Conservation (phyloP, 2,329 filamentous ascomycete species). For the Myriosclerotinia duriaeana region DNA sequence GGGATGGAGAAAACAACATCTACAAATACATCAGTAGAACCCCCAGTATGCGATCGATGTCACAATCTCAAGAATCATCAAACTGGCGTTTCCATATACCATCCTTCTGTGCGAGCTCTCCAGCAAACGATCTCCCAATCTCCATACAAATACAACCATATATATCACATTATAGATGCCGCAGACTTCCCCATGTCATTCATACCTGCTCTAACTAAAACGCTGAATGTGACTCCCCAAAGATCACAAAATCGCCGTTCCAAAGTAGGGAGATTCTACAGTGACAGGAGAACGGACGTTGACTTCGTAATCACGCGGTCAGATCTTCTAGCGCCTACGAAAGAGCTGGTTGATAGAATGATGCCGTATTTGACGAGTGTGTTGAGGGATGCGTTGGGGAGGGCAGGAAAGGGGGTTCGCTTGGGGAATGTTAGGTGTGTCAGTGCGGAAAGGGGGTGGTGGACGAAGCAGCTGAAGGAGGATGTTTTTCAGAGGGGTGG, state of each 20-base stretch:
- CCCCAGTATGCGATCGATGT: constrained; percentile 81
- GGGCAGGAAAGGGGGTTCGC: constrained; percentile 66
- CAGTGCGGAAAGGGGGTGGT: constrained; percentile 84
- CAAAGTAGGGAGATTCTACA: constrained; percentile 61
- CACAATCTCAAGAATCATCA: constrained; percentile 78
- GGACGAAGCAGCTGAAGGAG: constrained; percentile 82
- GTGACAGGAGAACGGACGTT: constrained; percentile 70
- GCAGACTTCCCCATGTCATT: constrained; percentile 96
- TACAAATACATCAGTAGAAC: constrained; percentile 26
- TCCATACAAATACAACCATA: constrained; percentile 85
- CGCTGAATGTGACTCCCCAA: constrained; percentile 70
- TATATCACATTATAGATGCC: constrained; percentile 93
- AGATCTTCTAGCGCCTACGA: constrained; percentile 80
- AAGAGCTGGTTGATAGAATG: constrained; percentile 78
- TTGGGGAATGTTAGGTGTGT: constrained; percentile 85
- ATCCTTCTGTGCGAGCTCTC: constrained; percentile 79
- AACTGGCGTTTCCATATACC: constrained; percentile 67
- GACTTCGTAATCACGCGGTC: constrained; percentile 89
- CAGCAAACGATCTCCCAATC: constrained; percentile 84
- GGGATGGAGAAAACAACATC: constrained; percentile 21
- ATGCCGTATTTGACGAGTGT: constrained; percentile 83
- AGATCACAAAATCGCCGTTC: constrained; percentile 80
- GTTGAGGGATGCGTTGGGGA: constrained; percentile 72
- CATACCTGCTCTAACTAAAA: constrained; percentile 69
- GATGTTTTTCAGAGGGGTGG: constrained; percentile 82